A percentile compares a stretch with the other conserved stretches of the same genome.
Evolutionary conservation across 2,329 filamentous ascomycete genomes (phyloP).

Genomic region (Penicillium sp.): DNA sequence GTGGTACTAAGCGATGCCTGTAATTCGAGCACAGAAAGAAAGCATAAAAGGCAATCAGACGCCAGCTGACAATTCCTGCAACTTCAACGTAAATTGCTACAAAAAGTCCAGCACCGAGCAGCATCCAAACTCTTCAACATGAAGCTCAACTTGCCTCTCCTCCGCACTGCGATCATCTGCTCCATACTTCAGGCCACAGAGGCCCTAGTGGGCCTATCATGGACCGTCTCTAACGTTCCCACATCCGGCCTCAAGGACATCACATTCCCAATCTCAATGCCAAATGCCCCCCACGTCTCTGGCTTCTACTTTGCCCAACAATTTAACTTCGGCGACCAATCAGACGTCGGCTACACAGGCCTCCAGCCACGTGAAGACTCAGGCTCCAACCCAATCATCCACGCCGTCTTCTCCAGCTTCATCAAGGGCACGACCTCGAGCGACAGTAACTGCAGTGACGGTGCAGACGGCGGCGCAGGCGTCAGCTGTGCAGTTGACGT

Average conservation of each 20-base stretch:
- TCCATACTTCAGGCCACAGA: conserved; percentile 10
- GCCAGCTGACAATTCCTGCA: no score
- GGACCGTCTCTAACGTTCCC: conserved; percentile 6
- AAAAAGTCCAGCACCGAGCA: no score
- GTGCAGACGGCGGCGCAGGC: conserved; percentile 30
- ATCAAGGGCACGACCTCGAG: conserved; percentile 20
- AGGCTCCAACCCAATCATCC: conserved; percentile 22
- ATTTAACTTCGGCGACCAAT: conserved; percentile 23
- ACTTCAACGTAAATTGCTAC: no score
- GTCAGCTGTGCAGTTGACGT: conserved; percentile 29
- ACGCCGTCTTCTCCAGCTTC: conserved; percentile 37
- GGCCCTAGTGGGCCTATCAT: conserved; percentile 12
- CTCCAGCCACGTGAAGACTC: conserved; percentile 26
- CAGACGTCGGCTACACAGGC: conserved; percentile 30
- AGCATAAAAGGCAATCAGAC: no score
- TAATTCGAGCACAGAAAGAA: no score
- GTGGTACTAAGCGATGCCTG: no score
- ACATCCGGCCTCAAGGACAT: conserved; percentile 41
- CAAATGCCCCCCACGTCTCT: conserved; percentile 18
- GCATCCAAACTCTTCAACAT: conserved; percentile 5
- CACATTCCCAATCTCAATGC: conserved; percentile 60
- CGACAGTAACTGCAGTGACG: conserved; percentile 27
- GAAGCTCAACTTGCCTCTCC: conserved; percentile 3
- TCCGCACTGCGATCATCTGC: conserved; percentile 4
- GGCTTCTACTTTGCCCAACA: conserved; percentile 34